A percentile compares a stretch with the other conserved stretches of the same genome.
Conservation (phyloP, 495 filamentous ascomycete genomes). For the Aspergillus bridgeri region DNA sequence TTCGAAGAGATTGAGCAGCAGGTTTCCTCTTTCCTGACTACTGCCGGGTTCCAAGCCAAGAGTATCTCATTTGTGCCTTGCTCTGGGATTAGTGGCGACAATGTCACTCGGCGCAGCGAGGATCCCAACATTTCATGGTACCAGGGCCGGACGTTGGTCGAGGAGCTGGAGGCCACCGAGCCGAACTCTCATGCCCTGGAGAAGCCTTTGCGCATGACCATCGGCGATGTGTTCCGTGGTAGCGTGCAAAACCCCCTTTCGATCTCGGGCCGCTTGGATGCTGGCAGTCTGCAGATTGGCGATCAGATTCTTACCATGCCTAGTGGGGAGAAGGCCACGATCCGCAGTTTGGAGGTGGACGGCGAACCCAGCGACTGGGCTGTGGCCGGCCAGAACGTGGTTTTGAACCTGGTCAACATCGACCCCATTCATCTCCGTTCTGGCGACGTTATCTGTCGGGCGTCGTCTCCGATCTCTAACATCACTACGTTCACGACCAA, state of each 20-base stretch:
- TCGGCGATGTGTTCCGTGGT: slow-evolving; percentile 79
- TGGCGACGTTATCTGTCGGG: slow-evolving; percentile 81
- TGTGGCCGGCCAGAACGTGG: slow-evolving; percentile 89
- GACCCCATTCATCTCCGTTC: slow-evolving; percentile 75
- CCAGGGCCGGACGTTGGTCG: slow-evolving; percentile 68
- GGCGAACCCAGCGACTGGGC: slow-evolving; percentile 77
- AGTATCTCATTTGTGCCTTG: slow-evolving; percentile 85
- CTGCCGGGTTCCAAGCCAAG: slow-evolving; percentile 74
- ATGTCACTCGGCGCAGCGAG: slow-evolving; percentile 62
- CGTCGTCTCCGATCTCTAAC: slow-evolving; percentile 61
- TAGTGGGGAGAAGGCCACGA: slow-evolving; percentile 67
- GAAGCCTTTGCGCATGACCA: slow-evolving; percentile 80
- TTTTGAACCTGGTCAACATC: slow-evolving; percentile 80
- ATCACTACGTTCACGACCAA: slow-evolving; percentile 72
- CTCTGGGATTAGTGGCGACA: slow-evolving; percentile 83
- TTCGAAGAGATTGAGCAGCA: slow-evolving; percentile 85
- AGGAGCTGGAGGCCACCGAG: slow-evolving; percentile 78
- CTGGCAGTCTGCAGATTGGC: slow-evolving; percentile 78
- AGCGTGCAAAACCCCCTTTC: slow-evolving; percentile 69
- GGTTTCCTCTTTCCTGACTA: slow-evolving; percentile 73
- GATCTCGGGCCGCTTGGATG: slow-evolving; percentile 80
- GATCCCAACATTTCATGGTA: slow-evolving; percentile 71
- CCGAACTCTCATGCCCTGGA: slow-evolving; percentile 65
- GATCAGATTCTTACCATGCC: slow-evolving; percentile 79
- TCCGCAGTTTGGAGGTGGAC: slow-evolving; percentile 76